Evolutionary conservation across 495 filamentous ascomycete genomes (phyloP), one percentile per base, ranked within the genome.

Genomic region (Tuber aestivum): DNA sequence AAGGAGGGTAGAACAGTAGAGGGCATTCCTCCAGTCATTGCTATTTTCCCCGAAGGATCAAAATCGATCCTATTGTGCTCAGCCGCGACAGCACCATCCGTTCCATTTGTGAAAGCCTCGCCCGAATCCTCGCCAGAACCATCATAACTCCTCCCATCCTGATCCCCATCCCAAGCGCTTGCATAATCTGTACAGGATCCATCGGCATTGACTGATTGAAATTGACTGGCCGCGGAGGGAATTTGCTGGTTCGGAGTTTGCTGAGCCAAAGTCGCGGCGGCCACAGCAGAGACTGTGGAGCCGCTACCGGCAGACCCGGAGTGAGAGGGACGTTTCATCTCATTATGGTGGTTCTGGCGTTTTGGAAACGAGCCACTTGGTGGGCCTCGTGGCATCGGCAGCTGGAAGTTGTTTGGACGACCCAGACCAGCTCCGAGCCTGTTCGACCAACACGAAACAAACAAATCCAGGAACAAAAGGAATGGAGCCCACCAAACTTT

Each of bases 1-100:
- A 94, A 97, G 40, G 93, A 94, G 77, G 89, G 88, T 77, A 99
- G 89, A 76, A 99, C 95, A 65, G 95, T 97, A 77, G 78, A 74
- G 44, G 76, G 70, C 70, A 76, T 50, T 41, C 73, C 76, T 37
- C 76, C 75, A 42, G 74, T 80, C 56, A 72, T 73, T 18, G 45
- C 41, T 71, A 44, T 65, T 71, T 80, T 80, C 61, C 75, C 81
- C 48, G 76, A 75, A 45, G 79, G 73, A 45, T 83, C 83, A 45
- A 83, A 79, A 74, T 83, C 76, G 70, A 83, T 83, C 72, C 83
- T 80, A 45, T 79, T 79, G 69, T 83, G 81, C 41, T 81, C 81
- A 56, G 78, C 76, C 48, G 71, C 70, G 50, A 68, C 68, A 44
- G 76, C 70, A 70, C 81, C 76, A 73, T 83, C 82, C 48, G 74